Evolutionary conservation across 768 basidiomycete genomes (phyloP).

Genomic region (Lactifluus pinguis): DNA sequence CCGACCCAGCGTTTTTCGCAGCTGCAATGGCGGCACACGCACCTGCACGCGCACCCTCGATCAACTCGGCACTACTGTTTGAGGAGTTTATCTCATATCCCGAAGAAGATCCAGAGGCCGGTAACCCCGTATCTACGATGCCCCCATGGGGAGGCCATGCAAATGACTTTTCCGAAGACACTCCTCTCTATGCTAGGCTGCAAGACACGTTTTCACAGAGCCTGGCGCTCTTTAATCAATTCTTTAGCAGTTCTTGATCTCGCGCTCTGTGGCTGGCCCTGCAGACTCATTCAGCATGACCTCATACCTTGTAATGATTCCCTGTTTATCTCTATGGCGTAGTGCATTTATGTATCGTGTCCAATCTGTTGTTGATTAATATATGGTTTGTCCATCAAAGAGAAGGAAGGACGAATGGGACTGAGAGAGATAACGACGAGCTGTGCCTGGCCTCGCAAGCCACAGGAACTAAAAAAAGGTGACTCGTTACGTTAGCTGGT

Average conservation of each 20-base stretch:
- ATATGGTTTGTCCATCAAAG: too few species aligned
- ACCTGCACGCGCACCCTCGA: not conserved
- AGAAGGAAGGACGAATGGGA: too few species aligned
- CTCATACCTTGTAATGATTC: not conserved
- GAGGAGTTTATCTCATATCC: not conserved
- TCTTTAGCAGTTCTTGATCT: not conserved
- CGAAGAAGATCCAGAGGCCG: not conserved
- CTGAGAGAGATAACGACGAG: too few species aligned
- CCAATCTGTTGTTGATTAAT: too few species aligned
- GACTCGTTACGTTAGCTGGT: not conserved
- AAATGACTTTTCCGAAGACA: not conserved
- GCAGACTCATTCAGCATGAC: not conserved
- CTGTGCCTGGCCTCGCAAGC: too few species aligned
- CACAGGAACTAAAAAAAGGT: too few species aligned
- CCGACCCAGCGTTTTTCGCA: not conserved
- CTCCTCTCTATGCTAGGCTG: not conserved
- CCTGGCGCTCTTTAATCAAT: not conserved
- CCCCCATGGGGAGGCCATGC: not conserved
- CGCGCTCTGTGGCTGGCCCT: too few species aligned
- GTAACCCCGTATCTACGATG: not conserved
- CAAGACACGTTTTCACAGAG: not conserved
- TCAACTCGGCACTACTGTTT: not conserved
- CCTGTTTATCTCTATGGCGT: not conserved
- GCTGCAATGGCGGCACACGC: not conserved
- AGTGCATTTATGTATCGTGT: not conserved